Conservation (phyloP, 2,329 filamentous ascomycete species). For the Diplodia scrobiculata region DNA sequence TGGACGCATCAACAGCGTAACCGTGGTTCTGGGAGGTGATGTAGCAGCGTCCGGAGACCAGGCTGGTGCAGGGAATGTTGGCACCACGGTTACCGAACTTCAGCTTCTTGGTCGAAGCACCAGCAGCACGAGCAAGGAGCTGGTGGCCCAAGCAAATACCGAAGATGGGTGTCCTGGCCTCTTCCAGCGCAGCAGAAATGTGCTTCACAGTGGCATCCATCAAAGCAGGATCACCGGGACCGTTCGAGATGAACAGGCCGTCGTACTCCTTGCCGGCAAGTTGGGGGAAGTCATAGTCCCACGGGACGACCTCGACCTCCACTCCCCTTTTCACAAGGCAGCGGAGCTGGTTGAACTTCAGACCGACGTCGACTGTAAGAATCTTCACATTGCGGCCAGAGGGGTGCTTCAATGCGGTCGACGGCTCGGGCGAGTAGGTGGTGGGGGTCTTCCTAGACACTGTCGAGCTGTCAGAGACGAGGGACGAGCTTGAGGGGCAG, state of each 20-base stretch:
- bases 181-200: slow-evolving; percentile 72
- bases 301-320: slow-evolving; percentile 91
- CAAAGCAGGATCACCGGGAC: slow-evolving; percentile 89
- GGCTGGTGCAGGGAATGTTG: slow-evolving; percentile 96
- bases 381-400: slow-evolving; percentile 85
- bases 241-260: slow-evolving; percentile 96
- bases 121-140: slow-evolving; percentile 82
- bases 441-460: slow-evolving; percentile 87
- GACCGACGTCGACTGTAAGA: slow-evolving; percentile 90
- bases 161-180: slow-evolving; percentile 83
- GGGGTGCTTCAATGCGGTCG: slow-evolving; percentile 76
- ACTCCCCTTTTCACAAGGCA: slow-evolving; percentile 90
- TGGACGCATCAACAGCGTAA: slow-evolving; percentile 82
- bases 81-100: slow-evolving; percentile 99
- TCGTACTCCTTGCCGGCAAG: slow-evolving; percentile 84
- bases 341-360: slow-evolving; percentile 97
- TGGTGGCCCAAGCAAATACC: slow-evolving; percentile 97
- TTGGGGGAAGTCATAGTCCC: slow-evolving; percentile 86
- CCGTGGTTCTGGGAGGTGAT: slow-evolving; percentile 99
- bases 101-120: slow-evolving; percentile 88
- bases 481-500: not conserved
- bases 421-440: slow-evolving; percentile 75
- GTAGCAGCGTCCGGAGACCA: slow-evolving; percentile 94
- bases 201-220: slow-evolving; percentile 78
- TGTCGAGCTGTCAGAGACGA: slow-evolving; percentile 45